Evolutionary conservation across 2,329 filamentous ascomycete species (phyloP).

Genomic region (Westerdykella ornata): DNA sequence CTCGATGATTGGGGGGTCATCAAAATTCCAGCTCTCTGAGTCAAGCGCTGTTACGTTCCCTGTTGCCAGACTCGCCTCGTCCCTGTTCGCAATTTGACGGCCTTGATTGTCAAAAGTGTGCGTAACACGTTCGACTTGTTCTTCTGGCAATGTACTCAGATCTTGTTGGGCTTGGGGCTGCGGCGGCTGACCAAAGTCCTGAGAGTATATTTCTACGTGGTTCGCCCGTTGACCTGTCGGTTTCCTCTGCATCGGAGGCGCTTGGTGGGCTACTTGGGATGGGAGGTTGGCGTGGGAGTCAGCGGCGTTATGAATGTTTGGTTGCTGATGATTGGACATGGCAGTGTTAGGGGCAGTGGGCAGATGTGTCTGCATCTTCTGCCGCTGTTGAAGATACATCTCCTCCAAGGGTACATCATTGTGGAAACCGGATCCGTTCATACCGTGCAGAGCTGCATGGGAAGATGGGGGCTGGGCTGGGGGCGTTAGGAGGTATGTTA

Average conservation of each 20-base stretch:
- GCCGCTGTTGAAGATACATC: constrained; percentile 52
- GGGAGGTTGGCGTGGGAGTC: constrained; percentile 39
- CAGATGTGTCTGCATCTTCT: constrained; percentile 45
- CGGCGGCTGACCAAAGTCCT: constrained; percentile 28
- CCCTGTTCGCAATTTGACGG: constrained; percentile 43
- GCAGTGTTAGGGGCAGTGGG: constrained; percentile 33
- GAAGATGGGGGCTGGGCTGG: constrained; percentile 55
- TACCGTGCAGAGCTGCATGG: constrained; percentile 35
- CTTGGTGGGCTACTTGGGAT: constrained; percentile 34
- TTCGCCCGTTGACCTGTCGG: constrained; percentile 38
- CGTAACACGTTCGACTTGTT: constrained; percentile 52
- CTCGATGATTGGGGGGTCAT: constrained; percentile 60
- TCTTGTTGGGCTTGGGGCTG: constrained; percentile 35
- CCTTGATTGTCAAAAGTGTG: constrained; percentile 55
- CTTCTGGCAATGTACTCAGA: constrained; percentile 45
- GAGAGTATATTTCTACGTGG: neutral
- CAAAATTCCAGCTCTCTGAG: constrained; percentile 85
- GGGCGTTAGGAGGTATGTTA: constrained; percentile 62
- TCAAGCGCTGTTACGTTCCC: constrained; percentile 46
- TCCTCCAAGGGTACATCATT: constrained; percentile 55
- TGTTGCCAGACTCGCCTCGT: constrained; percentile 33
- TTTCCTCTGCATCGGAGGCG: constrained; percentile 42
- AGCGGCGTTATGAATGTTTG: constrained; percentile 40
- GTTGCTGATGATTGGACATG: constrained; percentile 58
- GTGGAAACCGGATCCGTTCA: constrained; percentile 39